Evolutionary conservation across 345 rosid genomes (phyloP), one percentile per base, ranked within the genome.

Genomic region (Pistacia vera): DNA sequence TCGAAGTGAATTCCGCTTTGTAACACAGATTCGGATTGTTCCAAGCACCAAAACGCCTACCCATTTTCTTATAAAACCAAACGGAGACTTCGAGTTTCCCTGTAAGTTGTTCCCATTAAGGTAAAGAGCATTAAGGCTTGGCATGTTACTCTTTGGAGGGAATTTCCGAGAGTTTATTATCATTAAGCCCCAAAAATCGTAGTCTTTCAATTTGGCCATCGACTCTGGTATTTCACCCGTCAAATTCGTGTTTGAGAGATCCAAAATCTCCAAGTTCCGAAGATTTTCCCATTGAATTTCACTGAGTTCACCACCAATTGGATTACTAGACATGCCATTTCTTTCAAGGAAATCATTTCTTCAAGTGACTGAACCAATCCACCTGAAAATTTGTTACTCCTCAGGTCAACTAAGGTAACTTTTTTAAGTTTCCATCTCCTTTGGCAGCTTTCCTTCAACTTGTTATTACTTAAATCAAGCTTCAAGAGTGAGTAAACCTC

Each of bases 381-480:
- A 30, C 85, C 86, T 0, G 84, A 81, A 20, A 86, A n/a, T 6
- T 63, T 77, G 80, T 86, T 83, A 64, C 44, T 66, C 22, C 85
- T 64, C 17, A 83, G 36, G 82, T 86, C 89, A 25, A 86, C 61
- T 11, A 86, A 30, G 10, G 85, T 75, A 14, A 81, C 77, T 75
- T 83, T 28, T 70, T 73, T 14, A 83, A 48, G 4, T 60, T 79
- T 51, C 77, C 76, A 77, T 48, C 66, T 77, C 82, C 18, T 12
- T 4, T 3, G 86, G 84, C 4, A 86, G 38, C 16, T 73, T 56
- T 13, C 81, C 85, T 12, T 71, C 75, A 4, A 46, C 59, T 18
- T 75, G 70, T 83, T 86, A 55, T 66, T 36, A 63, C 85, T 81
- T 73, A 86, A 74, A 59, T 86, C 86, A 38, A 86, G 82, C 83